phyloP scores from a whole-genome alignment of 768 basidiomycete genomes.

The Dacryopinax primogenitus region DNA sequence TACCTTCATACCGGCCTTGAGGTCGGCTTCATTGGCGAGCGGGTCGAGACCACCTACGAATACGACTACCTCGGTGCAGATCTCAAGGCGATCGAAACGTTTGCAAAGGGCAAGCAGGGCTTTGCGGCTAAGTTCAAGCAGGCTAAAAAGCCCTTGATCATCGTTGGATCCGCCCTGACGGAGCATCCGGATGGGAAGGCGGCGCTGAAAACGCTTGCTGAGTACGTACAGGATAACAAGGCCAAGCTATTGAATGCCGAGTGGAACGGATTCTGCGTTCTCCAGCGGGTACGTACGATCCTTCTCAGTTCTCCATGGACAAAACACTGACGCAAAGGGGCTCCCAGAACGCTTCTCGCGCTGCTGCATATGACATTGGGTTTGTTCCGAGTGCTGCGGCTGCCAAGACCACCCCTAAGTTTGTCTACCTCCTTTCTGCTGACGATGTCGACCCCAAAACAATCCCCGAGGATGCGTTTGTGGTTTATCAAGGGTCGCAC shows the following conservation, averaged over 20 bases:
- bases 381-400: constrained; percentile 79
- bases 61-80: constrained; percentile 81
- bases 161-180: constrained; percentile 74
- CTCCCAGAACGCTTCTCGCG: constrained; percentile 68
- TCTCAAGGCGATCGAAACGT: constrained; percentile 59
- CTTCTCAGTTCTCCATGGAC: constrained; percentile 9
- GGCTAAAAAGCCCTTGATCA: constrained; percentile 83
- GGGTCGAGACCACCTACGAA: constrained; percentile 81
- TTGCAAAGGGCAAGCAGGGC: constrained; percentile 57
- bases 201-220: constrained; percentile 61
- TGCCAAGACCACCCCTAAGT: constrained; percentile 68
- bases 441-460: constrained; percentile 82
- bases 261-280: constrained; percentile 89
- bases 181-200: constrained; percentile 78
- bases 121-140: constrained; percentile 79
- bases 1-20: constrained; percentile 83
- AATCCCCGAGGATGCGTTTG: constrained; percentile 85
- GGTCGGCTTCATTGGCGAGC: constrained; percentile 79
- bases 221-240: constrained; percentile 70
- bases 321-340: neutral
- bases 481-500: constrained; percentile 98
- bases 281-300: constrained; percentile 62
- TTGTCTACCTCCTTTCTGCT: constrained; percentile 91
- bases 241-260: constrained; percentile 63
- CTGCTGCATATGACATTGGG: constrained; percentile 89